Evolutionary conservation across 495 filamentous ascomycete species (phyloP), one percentile per base, ranked within the genome.

Genomic region (Pseudomonodictys pantanalensis): DNA sequence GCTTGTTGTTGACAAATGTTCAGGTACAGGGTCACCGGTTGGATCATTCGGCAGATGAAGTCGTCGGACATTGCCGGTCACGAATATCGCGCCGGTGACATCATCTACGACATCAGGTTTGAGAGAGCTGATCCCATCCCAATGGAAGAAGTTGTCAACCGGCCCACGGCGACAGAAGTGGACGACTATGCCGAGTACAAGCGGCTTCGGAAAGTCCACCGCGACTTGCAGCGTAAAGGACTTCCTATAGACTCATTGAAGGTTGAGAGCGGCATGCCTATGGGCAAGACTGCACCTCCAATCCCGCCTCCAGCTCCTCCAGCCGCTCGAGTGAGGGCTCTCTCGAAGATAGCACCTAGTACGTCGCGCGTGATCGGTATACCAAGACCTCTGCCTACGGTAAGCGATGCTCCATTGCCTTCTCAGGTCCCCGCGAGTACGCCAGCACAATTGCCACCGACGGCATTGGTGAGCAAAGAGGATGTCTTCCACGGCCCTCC

Each of bases 101-200:
- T 70, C 23, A 56, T 67, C 0, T 73, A 66, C 51, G 62, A 70
- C 11, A 61, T 75, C 56, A 52, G 52, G 24, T 65, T 73, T 51
- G 56, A 65, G 35, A 64, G 71, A 5, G 39, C 29, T 17, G 59
- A 71, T 25, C 41, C 51, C 20, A 46, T 50, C 15, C 57, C 59
- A 17, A 66, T 73, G 58, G 58, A 66, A 32, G 62, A 65, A 12
- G 68, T 72, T 5, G 41, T 73, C 5, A 39, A 43, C 24, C 60
- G 60, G 7, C 73, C 72, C 3, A 58, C 45, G 11, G 39, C 68
- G 0, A 58, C 68, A 6, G 71, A 76, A 29, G 43, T 72, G 2
- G 73, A 76, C 26, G 72, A 76, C 51, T 76, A 74, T 52, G 57
- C 46, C 11, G 73, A 74, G 54, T 74, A 70, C 55, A 74, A 73